A percentile compares a stretch with the other conserved stretches of the same genome.
These are phyloP conservation scores for Venturia carpophila DNA, from an alignment of 2,329 filamentous ascomycete species.

Conservation along the genomic window DNA sequence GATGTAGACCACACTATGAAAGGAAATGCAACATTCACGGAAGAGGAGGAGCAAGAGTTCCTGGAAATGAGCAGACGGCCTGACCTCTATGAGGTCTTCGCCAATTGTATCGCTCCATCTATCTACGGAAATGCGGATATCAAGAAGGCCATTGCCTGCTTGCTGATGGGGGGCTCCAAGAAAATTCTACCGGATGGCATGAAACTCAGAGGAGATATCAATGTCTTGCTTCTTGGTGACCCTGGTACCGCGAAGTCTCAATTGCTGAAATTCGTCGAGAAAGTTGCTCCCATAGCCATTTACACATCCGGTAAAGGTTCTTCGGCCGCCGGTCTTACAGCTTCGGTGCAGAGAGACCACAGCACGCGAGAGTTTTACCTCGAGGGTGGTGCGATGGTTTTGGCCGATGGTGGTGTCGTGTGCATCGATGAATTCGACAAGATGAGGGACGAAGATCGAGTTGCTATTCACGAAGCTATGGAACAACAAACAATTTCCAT, in stretches of 20 bases:
- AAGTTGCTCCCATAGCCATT: conserved; percentile 91
- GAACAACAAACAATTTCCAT: conserved; percentile 99
- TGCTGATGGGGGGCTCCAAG: conserved; percentile 90
- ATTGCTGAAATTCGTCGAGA: conserved; percentile 93
- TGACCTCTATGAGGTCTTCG: conserved; percentile 86
- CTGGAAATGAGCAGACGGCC: conserved; percentile 80
- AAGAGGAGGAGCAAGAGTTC: conserved; percentile 97
- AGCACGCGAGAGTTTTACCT: conserved; percentile 94
- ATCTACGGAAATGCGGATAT: conserved; percentile 96
- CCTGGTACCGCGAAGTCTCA: conserved; percentile 98
- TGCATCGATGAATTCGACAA: conserved; percentile 99
- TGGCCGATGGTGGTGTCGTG: conserved; percentile 92
- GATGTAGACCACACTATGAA: conserved; percentile 86
- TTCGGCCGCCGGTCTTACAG: conserved; percentile 92
- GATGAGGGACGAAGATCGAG: conserved; percentile 96
- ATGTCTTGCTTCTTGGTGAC: conserved; percentile 91
- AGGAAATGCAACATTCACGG: conserved; percentile 74
- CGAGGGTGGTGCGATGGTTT: conserved; percentile 96
- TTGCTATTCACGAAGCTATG: conserved; percentile 99
- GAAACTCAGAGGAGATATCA: conserved; percentile 96
- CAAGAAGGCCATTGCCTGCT: conserved; percentile 92
- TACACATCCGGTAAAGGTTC: conserved; percentile 99
- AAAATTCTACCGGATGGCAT: conserved; percentile 97
- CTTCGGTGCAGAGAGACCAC: conserved; percentile 88
- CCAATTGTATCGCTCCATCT: conserved; percentile 88